Base-by-base conservation (phyloP, 176 grass and related monocot genomes). In the Raddia guianensis region DNA sequence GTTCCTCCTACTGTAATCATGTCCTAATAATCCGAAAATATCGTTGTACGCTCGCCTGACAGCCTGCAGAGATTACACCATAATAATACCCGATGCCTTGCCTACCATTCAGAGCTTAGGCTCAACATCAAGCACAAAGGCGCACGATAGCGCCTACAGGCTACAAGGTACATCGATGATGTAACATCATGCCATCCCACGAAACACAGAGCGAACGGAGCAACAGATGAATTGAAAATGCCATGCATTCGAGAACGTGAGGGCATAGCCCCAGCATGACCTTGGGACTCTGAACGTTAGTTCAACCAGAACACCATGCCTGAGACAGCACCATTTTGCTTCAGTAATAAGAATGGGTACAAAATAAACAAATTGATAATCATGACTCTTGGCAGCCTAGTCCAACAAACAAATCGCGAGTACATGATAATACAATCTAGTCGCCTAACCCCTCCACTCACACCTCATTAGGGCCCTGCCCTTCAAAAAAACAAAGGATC, bases 401-500 rank as follows among this genome's bases (percentile, higher is more conserved):
- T 79, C 49, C 74, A 76, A 71, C 75, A 84, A 87, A 74, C 14
- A 62, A 87, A 90, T 75, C 63, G 9, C 20, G 27, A 79, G 89
- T 80, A 72, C 70, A 87, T 71, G 52, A 70, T 76, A 63, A 55
- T 87, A 86, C 84, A 90, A 75, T 79, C 80, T 90, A 76, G 63
- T 80, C 63, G 12, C 80, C 80, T 76, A 90, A 71, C 50, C 84
- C 84, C 75, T 9, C 89, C 84, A 70, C 57, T 16, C 80, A 78
- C 82, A 86, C 75, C 74, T 70, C 18, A 68, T 81, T 58, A 48
- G 58, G 77, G 77, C 65, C 61, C 14, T 80, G 75, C 79, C 88
- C 70, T 47, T 74, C 71, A 91, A 83, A 84, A 88, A 84, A 91
- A 83, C 80, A 88, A 84, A 70, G 67, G 71, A 87, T 80, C 80